phyloP scores from a whole-genome alignment of 2,329 filamentous ascomycete genomes.

The Tolypocladium sp. region DNA sequence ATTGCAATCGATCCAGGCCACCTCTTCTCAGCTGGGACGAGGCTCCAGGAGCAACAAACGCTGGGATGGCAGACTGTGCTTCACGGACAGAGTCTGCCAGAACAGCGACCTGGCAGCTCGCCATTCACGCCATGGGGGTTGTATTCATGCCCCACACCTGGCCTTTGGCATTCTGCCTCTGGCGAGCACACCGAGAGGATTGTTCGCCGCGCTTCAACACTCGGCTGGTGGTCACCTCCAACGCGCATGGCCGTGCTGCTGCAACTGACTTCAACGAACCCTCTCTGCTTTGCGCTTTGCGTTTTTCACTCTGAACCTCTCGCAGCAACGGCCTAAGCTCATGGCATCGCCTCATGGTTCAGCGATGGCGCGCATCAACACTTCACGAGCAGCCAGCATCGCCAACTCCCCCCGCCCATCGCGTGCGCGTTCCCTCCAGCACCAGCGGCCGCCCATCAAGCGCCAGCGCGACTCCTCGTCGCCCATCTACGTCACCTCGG shows the following conservation, averaged over 20 bases:
- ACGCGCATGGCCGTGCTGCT: neutral
- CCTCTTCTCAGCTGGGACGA: no score
- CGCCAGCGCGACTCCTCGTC: constrained; percentile 6
- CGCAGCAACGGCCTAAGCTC: no score
- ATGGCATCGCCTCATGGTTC: neutral
- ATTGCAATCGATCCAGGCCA: neutral
- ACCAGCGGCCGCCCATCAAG: neutral
- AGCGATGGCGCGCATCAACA: neutral
- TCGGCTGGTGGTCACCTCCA: neutral
- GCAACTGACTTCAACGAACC: neutral
- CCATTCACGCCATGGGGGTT: no score
- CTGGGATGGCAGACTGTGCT: neutral
- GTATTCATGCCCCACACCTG: neutral
- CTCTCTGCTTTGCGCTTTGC: neutral
- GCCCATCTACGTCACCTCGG: constrained; percentile 8
- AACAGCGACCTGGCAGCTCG: neutral
- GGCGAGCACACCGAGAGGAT: neutral
- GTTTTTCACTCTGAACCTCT: no score
- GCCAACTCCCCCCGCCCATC: neutral
- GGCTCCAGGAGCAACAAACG: neutral
- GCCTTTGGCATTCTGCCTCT: neutral
- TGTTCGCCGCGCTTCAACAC: neutral
- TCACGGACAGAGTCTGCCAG: neutral
- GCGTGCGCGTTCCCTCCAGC: neutral
- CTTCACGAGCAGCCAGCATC: neutral